phyloP scores from a whole-genome alignment of 2,329 filamentous ascomycete genomes.

The Ascochyta viciae-villosae region DNA sequence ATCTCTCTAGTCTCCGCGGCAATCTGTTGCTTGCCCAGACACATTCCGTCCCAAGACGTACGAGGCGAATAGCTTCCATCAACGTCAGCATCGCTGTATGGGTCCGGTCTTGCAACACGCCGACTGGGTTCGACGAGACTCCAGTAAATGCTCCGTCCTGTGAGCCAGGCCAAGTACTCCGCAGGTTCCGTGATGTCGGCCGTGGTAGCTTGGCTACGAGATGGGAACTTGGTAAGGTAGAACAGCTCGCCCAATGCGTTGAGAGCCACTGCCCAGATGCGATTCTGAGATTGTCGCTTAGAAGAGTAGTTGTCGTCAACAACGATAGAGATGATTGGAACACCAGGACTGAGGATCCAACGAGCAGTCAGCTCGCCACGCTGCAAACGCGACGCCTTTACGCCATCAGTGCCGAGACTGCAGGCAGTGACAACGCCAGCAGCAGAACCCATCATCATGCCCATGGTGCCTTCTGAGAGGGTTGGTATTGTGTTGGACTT shows the following conservation, averaged over 20 bases:
- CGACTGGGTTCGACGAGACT: slow-evolving; percentile 79
- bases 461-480: slow-evolving; percentile 77
- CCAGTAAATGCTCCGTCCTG: slow-evolving; percentile 82
- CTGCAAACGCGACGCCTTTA: slow-evolving; percentile 68
- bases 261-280: slow-evolving; percentile 89
- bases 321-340: slow-evolving; percentile 84
- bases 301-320: slow-evolving; percentile 83
- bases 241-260: slow-evolving; percentile 94
- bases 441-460: slow-evolving; percentile 83
- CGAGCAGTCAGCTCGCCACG: slow-evolving; percentile 82
- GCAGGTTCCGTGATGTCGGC: slow-evolving; percentile 58
- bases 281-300: slow-evolving; percentile 71
- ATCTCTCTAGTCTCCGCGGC: slow-evolving; percentile 81
- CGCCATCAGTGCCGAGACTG: slow-evolving; percentile 69
- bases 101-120: slow-evolving; percentile 74
- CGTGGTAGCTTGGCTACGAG: slow-evolving; percentile 59
- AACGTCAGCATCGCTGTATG: slow-evolving; percentile 70
- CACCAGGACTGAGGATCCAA: slow-evolving; percentile 90
- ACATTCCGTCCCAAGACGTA: slow-evolving; percentile 77
- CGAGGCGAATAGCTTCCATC: slow-evolving; percentile 79
- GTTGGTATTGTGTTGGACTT: slow-evolving; percentile 77
- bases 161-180: slow-evolving; percentile 77
- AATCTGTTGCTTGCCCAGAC: slow-evolving; percentile 73
- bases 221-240: slow-evolving; percentile 77
- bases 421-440: slow-evolving; percentile 84